Base-by-base conservation (phyloP, 2,329 filamentous ascomycete species). In the Penicillium nordicum region DNA sequence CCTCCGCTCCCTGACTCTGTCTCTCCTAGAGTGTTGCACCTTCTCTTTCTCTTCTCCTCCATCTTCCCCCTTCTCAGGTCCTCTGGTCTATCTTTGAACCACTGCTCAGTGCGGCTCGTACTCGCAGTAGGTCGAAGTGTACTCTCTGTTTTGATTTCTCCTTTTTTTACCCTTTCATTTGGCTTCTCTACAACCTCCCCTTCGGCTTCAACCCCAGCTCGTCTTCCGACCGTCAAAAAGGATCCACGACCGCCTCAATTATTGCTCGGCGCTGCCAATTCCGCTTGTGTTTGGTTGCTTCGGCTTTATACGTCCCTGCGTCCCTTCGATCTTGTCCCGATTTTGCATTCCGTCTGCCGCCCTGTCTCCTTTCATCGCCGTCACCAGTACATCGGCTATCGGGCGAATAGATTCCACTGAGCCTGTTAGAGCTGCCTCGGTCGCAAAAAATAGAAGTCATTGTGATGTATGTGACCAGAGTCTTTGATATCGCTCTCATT, bases 81-180 rank as follows among this genome's bases (percentile, higher is more conserved):
- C 38, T 51, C 49, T 51, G 49, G 38, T 51, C n/a, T 60, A 57
- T 53, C 53, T 55, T 59, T 57, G 55, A 64, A 60, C 59, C 59
- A 58, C 62, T 72, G 64, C 65, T 63, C 53, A 67, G 71, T 63
- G 63, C 68, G 65, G 61, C 64, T 62, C 62, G 67, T 69, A 68
- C 69, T 70, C 65, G 65, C 64, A 66, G 62, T 66, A 63, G 65
- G 64, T 67, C 58, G 61, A 64, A 64, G 61, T 58, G 58, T 55
- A 49, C 50, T 57, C 48, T 64, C 58, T 63, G 55, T 60, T 57
- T 55, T 58, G 37, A 54, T 53, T 57, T 27, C 40, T 44, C 34
- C 45, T 50, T 50, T 55, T 57, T 55, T 42, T 52, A 51, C 34
- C 50, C 49, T 48, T 54, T 54, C 45, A 34, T 51, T 45, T 54